phyloP scores from a whole-genome alignment of 345 rosid genomes.

The Alliaria petiolata region DNA sequence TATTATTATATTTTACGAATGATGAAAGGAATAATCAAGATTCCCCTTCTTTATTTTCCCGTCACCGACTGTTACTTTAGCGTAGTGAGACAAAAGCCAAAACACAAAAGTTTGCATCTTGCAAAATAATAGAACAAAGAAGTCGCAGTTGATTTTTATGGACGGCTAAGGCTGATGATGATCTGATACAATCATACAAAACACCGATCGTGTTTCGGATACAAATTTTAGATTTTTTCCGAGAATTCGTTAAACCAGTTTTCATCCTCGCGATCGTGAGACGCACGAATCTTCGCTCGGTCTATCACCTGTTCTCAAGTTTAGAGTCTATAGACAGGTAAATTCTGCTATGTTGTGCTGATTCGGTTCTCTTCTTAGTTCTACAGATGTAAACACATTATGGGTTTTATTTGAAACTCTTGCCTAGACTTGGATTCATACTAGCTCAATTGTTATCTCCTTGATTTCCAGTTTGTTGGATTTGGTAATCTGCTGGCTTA shows the following conservation, averaged over 20 bases:
- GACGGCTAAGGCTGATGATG: slow-evolving; percentile 19
- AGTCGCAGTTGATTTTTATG: slow-evolving; percentile 33
- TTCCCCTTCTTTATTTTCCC: not conserved
- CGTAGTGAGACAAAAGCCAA: slow-evolving; percentile 10
- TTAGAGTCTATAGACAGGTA: slow-evolving; percentile 17
- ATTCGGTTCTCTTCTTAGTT: not conserved
- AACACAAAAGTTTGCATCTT: slow-evolving; percentile 16
- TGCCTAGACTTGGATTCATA: not conserved
- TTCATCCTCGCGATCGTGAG: not conserved
- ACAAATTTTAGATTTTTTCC: slow-evolving; percentile 2
- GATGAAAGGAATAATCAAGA: not conserved
- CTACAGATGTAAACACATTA: not conserved
- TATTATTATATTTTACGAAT: not conserved
- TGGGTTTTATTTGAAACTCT: not conserved
- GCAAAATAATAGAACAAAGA: not conserved
- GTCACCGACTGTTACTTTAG: slow-evolving; percentile 29
- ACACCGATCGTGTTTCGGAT: slow-evolving; percentile 10
- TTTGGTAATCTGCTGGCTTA: not conserved
- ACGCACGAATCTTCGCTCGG: not conserved
- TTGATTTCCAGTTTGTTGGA: not conserved
- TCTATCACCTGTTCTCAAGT: slow-evolving; percentile 3
- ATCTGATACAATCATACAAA: slow-evolving; percentile 2
- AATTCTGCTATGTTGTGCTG: not conserved
- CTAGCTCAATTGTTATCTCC: not conserved
- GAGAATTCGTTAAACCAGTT: not conserved